phyloP scores from a whole-genome alignment of 106 monocot species.

The Chionographis japonica region DNA sequence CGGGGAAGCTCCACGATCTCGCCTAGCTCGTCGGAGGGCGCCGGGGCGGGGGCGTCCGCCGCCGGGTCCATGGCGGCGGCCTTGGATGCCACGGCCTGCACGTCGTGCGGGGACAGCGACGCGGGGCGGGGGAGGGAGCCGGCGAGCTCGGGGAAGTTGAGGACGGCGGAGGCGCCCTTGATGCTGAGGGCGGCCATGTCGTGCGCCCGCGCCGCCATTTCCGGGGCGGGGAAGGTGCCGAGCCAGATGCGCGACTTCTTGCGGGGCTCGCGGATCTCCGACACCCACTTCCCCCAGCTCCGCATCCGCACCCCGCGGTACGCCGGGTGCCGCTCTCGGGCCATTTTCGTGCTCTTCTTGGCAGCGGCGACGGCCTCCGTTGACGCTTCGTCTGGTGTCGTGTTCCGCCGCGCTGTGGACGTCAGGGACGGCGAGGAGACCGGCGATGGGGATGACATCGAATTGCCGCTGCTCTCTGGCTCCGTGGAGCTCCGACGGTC shows the following conservation, averaged over 20 bases:
- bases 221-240: conserved; percentile 46
- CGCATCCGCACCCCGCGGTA: conserved; percentile 54
- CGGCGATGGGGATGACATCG: neutral
- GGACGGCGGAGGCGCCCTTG: conserved; percentile 31
- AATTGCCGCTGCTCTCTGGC: neutral
- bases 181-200: conserved; percentile 43
- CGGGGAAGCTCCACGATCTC: conserved; percentile 43
- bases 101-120: conserved; percentile 30
- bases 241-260: conserved; percentile 60
- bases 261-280: conserved; percentile 46
- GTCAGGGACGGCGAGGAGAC: too few relatives aligned
- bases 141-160: conserved; percentile 59
- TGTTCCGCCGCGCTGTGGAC: too few relatives aligned
- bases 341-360: conserved; percentile 4
- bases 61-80: conserved; percentile 38
- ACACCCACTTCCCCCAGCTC: conserved; percentile 59
- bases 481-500: neutral
- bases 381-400: neutral
- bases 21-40: conserved; percentile 16
- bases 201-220: conserved; percentile 64
- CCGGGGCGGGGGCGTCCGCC: neutral
- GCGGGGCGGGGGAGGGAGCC: conserved; percentile 34
- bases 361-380: neutral
- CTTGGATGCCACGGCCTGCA: conserved; percentile 33
- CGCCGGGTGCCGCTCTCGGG: conserved; percentile 15